Evolutionary conservation across 1,139 yeast genomes (phyloP).

Genomic region (Yamadazyma friedrichii): DNA sequence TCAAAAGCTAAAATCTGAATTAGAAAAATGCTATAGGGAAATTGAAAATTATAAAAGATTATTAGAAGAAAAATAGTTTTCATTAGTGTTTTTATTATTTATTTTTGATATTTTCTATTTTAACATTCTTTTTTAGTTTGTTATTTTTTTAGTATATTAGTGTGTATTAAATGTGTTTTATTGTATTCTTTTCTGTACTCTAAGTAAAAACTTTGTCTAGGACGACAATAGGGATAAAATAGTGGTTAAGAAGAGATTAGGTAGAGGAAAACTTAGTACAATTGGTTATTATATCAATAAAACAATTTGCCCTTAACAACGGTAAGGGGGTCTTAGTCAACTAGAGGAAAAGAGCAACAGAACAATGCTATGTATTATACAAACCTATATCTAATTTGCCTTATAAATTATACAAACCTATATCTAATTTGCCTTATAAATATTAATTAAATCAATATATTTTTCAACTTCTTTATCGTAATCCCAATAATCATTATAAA

Average conservation of each 20-base stretch:
- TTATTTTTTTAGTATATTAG: background rate
- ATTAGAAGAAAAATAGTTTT: slow-evolving; percentile 18
- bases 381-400: too few species aligned
- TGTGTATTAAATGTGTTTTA: slow-evolving; percentile 1
- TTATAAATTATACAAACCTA: slow-evolving; percentile 8
- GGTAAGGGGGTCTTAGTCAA: too few species aligned
- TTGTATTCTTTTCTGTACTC: background rate
- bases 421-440: slow-evolving; percentile 7
- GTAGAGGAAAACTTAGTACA: too few species aligned
- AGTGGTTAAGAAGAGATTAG: too few species aligned
- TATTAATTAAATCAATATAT: slow-evolving; percentile 18
- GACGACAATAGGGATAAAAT: too few species aligned
- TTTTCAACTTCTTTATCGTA: slow-evolving; percentile 27
- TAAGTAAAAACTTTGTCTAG: too few species aligned
- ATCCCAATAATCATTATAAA: slow-evolving; percentile 24
- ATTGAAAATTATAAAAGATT: slow-evolving; percentile 74
- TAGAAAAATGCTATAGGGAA: slow-evolving; percentile 89
- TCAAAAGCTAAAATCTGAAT: slow-evolving; percentile 25
- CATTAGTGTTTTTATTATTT: background rate
- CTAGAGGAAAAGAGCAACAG: too few species aligned
- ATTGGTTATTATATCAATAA: too few species aligned
- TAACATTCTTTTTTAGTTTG: background rate
- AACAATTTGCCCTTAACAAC: too few species aligned
- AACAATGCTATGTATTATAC: too few species aligned
- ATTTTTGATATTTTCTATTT: background rate